Conservation (phyloP, 1,139 yeast species). For the Taphrina flavorubra region DNA sequence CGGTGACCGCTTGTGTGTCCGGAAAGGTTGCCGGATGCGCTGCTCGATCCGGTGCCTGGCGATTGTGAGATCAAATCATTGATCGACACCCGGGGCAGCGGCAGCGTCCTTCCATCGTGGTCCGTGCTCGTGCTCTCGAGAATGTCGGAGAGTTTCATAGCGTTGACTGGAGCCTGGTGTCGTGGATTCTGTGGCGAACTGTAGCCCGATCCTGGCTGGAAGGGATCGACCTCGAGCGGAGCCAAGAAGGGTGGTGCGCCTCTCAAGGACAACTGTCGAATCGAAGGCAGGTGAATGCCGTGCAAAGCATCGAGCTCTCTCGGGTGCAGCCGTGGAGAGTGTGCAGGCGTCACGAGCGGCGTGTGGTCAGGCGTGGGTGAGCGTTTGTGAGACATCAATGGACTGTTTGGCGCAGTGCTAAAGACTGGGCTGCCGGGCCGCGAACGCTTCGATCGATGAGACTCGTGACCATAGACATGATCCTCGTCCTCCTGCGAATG, state of each 20-base stretch:
- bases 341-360: conserved; percentile 66
- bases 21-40: conserved; percentile 2
- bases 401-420: conserved; percentile 67
- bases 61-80: conserved; percentile 29
- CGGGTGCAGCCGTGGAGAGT: conserved; percentile 59
- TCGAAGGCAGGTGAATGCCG: conserved; percentile 54
- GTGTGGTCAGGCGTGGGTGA: conserved; percentile 63
- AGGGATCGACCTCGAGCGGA: conserved; percentile 50
- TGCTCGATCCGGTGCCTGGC: conserved; percentile 9
- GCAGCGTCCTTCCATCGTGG: conserved; percentile 31
- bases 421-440: conserved; percentile 76
- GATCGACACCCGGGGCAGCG: conserved; percentile 35
- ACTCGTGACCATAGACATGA: conserved; percentile 22
- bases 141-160: conserved; percentile 30
- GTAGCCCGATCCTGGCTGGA: conserved; percentile 38
- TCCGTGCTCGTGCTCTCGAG: conserved; percentile 34
- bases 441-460: conserved; percentile 62
- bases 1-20: conserved; percentile 4
- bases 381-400: conserved; percentile 47
- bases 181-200: conserved; percentile 34
- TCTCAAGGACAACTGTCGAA: conserved; percentile 52
- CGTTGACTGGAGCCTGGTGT: conserved; percentile 35
- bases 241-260: conserved; percentile 53
- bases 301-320: conserved; percentile 50
- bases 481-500: conserved; percentile 43